phyloP scores from a whole-genome alignment of 805 yeast species.

The Candida nemodendra region DNA sequence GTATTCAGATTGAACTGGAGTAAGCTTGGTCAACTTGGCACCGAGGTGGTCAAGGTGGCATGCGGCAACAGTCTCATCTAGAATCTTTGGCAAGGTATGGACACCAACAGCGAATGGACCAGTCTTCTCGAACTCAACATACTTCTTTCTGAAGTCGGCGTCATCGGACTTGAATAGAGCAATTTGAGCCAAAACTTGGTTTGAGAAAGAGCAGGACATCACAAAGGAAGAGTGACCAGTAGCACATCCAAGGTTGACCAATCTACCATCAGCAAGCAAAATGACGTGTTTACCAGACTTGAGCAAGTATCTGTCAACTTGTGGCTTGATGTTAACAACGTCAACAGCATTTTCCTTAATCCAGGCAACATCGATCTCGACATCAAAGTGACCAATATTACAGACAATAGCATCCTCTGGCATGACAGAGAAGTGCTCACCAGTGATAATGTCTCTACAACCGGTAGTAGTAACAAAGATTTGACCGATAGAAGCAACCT shows the following conservation, averaged over 20 bases:
- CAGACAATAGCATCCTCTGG: conserved; percentile 99
- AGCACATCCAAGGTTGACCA: conserved; percentile 99
- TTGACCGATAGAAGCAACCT: conserved; percentile 91
- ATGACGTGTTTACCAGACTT: conserved; percentile 89
- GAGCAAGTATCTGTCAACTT: conserved; percentile 95
- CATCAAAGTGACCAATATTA: conserved; percentile 99
- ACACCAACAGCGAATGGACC: conserved; percentile 92
- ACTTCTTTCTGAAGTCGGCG: conserved; percentile 71
- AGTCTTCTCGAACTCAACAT: conserved; percentile 87
- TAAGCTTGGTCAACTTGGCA: conserved; percentile 76
- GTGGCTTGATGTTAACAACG: conserved; percentile 97
- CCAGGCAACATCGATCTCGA: conserved; percentile 99
- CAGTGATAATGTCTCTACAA: conserved; percentile 96
- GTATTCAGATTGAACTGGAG: conserved; percentile 86
- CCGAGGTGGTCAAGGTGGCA: conserved; percentile 94
- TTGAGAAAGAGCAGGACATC: conserved; percentile 99
- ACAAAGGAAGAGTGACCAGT: conserved; percentile 99
- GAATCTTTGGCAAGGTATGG: conserved; percentile 94
- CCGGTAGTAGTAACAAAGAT: conserved; percentile 99
- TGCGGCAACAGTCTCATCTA: conserved; percentile 98
- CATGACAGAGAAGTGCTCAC: conserved; percentile 84
- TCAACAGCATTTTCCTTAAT: conserved; percentile 90
- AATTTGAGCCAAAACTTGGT: conserved; percentile 98
- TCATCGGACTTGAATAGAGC: conserved; percentile 92
- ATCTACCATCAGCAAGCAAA: conserved; percentile 98